Evolutionary conservation across 2,329 filamentous ascomycete genomes (phyloP).

Genomic region (Drechslerella dactyloides): DNA sequence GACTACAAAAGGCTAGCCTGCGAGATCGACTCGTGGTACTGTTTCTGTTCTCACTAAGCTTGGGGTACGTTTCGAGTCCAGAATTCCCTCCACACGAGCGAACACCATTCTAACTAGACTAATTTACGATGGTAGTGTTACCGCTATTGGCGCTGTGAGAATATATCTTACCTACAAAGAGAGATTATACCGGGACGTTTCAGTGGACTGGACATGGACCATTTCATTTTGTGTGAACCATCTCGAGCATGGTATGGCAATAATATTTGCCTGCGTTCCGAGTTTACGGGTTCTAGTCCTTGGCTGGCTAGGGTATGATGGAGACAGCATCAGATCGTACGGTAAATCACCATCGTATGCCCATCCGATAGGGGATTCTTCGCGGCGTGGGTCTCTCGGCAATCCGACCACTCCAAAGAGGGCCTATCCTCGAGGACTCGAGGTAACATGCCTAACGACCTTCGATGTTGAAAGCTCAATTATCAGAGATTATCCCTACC

Average conservation of each 20-base stretch:
- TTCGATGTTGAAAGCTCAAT: slow-evolving; percentile 44
- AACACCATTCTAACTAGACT: slow-evolving; percentile 2
- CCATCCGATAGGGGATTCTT: slow-evolving; percentile 14
- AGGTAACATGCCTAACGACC: slow-evolving; percentile 40
- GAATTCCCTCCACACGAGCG: not conserved
- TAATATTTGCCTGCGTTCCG: slow-evolving; percentile 46
- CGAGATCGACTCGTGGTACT: slow-evolving; percentile 35
- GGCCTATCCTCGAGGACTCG: slow-evolving; percentile 22
- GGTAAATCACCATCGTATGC: slow-evolving; percentile 30
- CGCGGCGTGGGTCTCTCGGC: slow-evolving; percentile 31
- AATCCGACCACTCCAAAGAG: slow-evolving; percentile 36
- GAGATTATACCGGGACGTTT: slow-evolving; percentile 25
- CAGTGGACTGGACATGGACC: slow-evolving; percentile 46
- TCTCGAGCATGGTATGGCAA: slow-evolving; percentile 46
- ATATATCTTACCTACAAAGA: slow-evolving; percentile 50
- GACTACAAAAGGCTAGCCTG: slow-evolving; percentile 45
- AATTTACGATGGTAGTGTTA: slow-evolving; percentile 23
- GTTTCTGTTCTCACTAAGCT: slow-evolving; percentile 43
- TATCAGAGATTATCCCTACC: slow-evolving; percentile 42
- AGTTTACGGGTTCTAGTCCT: slow-evolving; percentile 43
- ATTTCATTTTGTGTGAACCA: slow-evolving; percentile 49
- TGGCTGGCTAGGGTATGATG: slow-evolving; percentile 42
- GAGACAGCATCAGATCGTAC: slow-evolving; percentile 25
- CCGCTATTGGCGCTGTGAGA: slow-evolving; percentile 46
- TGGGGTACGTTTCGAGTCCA: slow-evolving; percentile 27